Percentiles rank a stretch among this genome's conserved stretches.
Evolutionary conservation across 345 rosid species (phyloP).

Genomic region (Microthlaspi erraticum): DNA sequence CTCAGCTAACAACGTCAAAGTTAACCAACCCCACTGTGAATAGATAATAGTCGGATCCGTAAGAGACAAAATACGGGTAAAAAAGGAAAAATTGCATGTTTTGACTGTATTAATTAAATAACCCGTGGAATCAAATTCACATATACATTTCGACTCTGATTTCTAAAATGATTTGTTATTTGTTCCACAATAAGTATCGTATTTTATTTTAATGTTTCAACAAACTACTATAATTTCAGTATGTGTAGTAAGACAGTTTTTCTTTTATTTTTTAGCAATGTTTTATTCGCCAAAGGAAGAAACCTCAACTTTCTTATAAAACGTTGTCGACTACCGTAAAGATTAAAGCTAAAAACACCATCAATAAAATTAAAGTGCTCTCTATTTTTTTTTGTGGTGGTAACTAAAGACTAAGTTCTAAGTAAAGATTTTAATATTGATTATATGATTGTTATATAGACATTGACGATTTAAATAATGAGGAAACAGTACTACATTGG

Average conservation of each 20-base stretch:
- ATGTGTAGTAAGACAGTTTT: neutral
- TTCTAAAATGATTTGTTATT: no score
- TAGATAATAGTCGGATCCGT: neutral
- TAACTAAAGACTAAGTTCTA: slow-evolving; percentile 6
- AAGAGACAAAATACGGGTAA: neutral
- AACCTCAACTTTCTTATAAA: neutral
- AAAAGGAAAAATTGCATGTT: neutral
- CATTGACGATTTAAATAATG: slow-evolving; percentile 10
- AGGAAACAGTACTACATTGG: slow-evolving; percentile 9
- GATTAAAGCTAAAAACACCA: slow-evolving; percentile 17
- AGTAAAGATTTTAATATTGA: slow-evolving; percentile 2
- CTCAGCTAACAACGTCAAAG: neutral
- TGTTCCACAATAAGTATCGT: no score
- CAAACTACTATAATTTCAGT: neutral
- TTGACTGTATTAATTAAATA: no score
- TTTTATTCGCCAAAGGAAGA: neutral
- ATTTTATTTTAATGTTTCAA: neutral
- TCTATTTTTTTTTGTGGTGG: slow-evolving; percentile 13
- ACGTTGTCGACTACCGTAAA: slow-evolving; percentile 29
- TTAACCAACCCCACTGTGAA: neutral
- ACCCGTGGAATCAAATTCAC: no score
- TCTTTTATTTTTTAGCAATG: neutral
- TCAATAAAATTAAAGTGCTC: slow-evolving; percentile 6
- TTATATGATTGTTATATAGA: slow-evolving; percentile 5
- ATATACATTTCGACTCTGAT: no score